A percentile compares a stretch with the other conserved stretches of the same genome.
Conservation (phyloP, 2,329 filamentous ascomycete species). For the Fusarium humuli region DNA sequence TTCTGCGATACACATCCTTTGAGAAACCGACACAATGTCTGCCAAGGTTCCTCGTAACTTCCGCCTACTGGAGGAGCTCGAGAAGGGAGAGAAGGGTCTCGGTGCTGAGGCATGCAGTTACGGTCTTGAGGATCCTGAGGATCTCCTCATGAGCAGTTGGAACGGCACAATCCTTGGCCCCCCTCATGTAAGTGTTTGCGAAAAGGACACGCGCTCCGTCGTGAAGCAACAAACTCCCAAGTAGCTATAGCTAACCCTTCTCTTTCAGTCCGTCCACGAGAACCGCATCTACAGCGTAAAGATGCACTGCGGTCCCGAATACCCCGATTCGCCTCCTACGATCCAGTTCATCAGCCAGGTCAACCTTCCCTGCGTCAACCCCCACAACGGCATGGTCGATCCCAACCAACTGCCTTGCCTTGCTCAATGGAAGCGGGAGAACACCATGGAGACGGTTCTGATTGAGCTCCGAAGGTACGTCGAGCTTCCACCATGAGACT, state of each 20-base stretch:
- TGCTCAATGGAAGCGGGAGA: conserved; percentile 89
- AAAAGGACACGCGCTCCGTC: not conserved
- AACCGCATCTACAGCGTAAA: conserved; percentile 99
- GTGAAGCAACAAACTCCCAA: not conserved
- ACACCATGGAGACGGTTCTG: conserved; percentile 93
- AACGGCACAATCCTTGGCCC: conserved; percentile 97
- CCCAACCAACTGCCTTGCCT: conserved; percentile 85
- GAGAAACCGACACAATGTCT: conserved; percentile 45
- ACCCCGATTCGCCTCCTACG: conserved; percentile 88
- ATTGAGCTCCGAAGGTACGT: conserved; percentile 83
- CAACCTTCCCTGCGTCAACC: conserved; percentile 95
- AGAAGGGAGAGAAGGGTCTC: conserved; percentile 98
- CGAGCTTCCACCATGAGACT: not conserved
- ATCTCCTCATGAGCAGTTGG: conserved; percentile 98
- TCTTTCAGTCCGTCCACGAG: conserved; percentile 85
- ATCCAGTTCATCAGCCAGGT: conserved; percentile 95
- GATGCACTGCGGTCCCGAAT: conserved; percentile 91
- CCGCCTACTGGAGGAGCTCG: conserved; percentile 93
- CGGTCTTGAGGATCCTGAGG: conserved; percentile 91
- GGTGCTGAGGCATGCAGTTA: conserved; percentile 98
- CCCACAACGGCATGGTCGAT: conserved; percentile 84
- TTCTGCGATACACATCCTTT: not conserved
- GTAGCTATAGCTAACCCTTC: conserved; percentile 19
- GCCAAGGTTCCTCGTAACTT: conserved; percentile 92
- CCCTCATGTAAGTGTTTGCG: conserved; percentile 78